These are phyloP conservation scores for Penicillium angulare DNA, from an alignment of 495 filamentous ascomycete genomes.

Conservation along the genomic window DNA sequence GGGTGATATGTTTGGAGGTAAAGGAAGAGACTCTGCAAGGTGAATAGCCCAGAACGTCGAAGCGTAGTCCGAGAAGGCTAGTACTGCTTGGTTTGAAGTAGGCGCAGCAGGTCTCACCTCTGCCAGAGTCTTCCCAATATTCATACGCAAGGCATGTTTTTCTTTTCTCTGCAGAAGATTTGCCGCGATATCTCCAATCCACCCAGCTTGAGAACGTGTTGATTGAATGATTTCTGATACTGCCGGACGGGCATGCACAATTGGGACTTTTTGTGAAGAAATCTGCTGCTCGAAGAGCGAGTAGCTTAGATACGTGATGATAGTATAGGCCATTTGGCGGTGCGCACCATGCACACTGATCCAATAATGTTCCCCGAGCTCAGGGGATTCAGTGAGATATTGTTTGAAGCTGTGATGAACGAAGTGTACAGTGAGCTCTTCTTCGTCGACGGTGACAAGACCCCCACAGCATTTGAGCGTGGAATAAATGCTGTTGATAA, in stretches of 20 bases:
- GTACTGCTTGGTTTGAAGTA: neutral
- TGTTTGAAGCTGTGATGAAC: slow-evolving; percentile 45
- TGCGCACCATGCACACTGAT: neutral
- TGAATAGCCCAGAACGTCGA: neutral
- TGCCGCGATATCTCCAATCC: neutral
- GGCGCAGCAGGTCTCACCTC: neutral
- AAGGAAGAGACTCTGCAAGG: neutral
- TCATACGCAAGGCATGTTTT: neutral
- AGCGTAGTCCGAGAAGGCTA: neutral
- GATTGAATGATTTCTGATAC: neutral
- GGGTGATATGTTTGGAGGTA: neutral
- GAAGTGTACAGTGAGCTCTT: slow-evolving; percentile 36
- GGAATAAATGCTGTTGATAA: slow-evolving; percentile 35
- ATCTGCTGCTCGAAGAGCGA: neutral
- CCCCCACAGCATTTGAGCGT: slow-evolving; percentile 35
- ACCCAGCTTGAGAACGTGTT: neutral
- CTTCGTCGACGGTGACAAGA: slow-evolving; percentile 44
- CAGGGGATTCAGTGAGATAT: slow-evolving; percentile 27
- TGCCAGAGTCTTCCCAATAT: neutral
- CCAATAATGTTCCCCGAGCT: neutral
- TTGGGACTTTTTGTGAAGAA: neutral
- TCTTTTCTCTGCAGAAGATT: neutral
- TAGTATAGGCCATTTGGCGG: neutral
- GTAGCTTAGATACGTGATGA: neutral
- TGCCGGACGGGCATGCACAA: neutral